Evolutionary conservation across 2,329 filamentous ascomycete genomes (phyloP).

Genomic region (Aspergillus oerlinghausenensis): DNA sequence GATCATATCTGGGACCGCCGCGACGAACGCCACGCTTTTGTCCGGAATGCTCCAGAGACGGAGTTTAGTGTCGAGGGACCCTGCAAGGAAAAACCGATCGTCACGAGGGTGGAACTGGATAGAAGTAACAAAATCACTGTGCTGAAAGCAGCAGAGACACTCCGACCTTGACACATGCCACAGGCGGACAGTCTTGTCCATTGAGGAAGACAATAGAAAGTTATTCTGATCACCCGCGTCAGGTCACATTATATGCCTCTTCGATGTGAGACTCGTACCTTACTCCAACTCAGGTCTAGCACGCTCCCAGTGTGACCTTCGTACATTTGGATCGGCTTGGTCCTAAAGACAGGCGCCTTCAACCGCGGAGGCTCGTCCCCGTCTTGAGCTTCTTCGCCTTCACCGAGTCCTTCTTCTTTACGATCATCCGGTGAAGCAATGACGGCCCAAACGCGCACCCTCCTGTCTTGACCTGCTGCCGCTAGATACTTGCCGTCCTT

Average conservation of each 20-base stretch:
- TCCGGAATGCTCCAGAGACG: conserved; percentile 96
- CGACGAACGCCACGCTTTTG: conserved; percentile 81
- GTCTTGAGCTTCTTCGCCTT: conserved; percentile 54
- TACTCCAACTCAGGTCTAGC: conserved; percentile 93
- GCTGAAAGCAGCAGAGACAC: conserved; percentile 89
- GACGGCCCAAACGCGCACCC: conserved; percentile 84
- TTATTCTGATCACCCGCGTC: conserved; percentile 59
- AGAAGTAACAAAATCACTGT: conserved; percentile 90
- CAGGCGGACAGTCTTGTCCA: conserved; percentile 93
- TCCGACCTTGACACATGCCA: conserved; percentile 87
- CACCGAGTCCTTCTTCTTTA: conserved; percentile 60
- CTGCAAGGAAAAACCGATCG: conserved; percentile 93
- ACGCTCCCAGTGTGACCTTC: conserved; percentile 79
- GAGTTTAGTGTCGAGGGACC: conserved; percentile 82
- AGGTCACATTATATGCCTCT: conserved; percentile 2
- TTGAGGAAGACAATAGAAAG: conserved; percentile 89
- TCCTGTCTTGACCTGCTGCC: conserved; percentile 82
- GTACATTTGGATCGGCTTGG: conserved; percentile 74
- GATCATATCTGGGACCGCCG: conserved; percentile 75
- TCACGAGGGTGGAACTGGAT: conserved; percentile 92
- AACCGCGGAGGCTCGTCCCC: conserved; percentile 57
- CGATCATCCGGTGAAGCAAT: conserved; percentile 79
- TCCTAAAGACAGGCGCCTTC: conserved; percentile 84
- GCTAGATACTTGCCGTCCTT: conserved; percentile 86
- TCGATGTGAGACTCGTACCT: conserved; percentile 43